Base-by-base conservation (phyloP, 495 filamentous ascomycete genomes). In the Pseudomonodictys pantanalensis region DNA sequence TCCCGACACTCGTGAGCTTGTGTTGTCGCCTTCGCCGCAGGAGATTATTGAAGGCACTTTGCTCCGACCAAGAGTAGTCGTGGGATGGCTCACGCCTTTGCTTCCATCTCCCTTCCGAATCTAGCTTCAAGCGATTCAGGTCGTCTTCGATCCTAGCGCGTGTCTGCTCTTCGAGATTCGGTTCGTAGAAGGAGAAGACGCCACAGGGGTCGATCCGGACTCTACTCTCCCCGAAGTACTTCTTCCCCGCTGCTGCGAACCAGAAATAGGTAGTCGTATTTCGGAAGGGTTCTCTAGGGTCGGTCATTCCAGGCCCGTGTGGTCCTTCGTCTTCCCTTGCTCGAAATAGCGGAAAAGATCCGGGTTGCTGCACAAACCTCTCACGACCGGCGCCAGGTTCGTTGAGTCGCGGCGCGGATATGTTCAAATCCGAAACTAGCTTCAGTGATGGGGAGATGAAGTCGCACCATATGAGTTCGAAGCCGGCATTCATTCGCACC, bases 401-500 rank as follows among this genome's bases (percentile, higher is more conserved):
- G 43, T 60, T 9, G 47, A 69, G 54, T 29, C 22, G 58, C 29
- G 73, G 74, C 3, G 65, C 70, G 11, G 73, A 76, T n/a, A 74
- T 67, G 58, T 75, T 76, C 32, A 76, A 32, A 30, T 71, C 68
- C 12, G 69, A 72, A 18, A 76, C 63, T 52, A 76, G 52, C 39
- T 69, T 59, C 24, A 73, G 43, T 8, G 69, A 72, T 10, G 66
- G 63, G 35, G 52, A 61, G 22, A 43, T 62, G 39, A 76, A 77
- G 56, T 77, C 70, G 55, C 76, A 78, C 71, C 72, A 75, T 24
- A 77, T 72, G 53, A 75, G 57, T 65, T 77, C 75, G 51, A 77
- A 78, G 12, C 75, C 76, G 9, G 76, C 68, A 60, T 77, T 75
- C 76, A 78, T 78, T 56, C 75, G 65, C 32, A 78, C 72, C 43